Percentiles rank a stretch among this genome's conserved stretches.
These are phyloP conservation scores for Globisporangium takayamanum DNA, from an alignment of 352 stramenopile genomes.

Conservation along the genomic window DNA sequence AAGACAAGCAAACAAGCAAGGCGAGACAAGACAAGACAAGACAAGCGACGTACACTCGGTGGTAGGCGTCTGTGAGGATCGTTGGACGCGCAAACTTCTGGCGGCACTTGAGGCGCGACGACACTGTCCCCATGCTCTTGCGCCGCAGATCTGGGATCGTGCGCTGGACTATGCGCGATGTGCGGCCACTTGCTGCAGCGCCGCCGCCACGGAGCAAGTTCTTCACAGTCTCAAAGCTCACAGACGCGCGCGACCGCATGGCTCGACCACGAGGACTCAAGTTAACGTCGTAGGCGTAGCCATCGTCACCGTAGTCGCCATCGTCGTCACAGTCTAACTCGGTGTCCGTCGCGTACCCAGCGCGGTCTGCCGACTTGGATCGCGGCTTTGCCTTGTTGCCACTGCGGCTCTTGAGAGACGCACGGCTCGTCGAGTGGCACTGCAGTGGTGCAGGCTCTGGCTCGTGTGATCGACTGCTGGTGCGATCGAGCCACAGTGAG, in stretches of 20 bases:
- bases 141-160: slow-evolving; percentile 22
- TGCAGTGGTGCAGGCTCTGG: not conserved
- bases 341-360: slow-evolving; percentile 11
- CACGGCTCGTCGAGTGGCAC: slow-evolving; percentile 4
- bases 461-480: not conserved
- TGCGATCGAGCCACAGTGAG: slow-evolving; percentile 3
- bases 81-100: slow-evolving; percentile 58
- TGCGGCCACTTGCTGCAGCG: slow-evolving; percentile 6
- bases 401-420: slow-evolving; percentile 7
- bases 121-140: slow-evolving; percentile 58
- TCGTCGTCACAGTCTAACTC: slow-evolving; percentile 4
- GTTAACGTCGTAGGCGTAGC: not conserved
- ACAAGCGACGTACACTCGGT: slow-evolving; percentile 46
- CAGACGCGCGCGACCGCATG: slow-evolving; percentile 14
- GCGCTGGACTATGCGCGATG: slow-evolving; percentile 31
- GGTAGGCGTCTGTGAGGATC: slow-evolving; percentile 60
- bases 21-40: not conserved
- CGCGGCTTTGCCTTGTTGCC: slow-evolving; percentile 5
- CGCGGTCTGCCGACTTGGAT: slow-evolving; percentile 10
- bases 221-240: slow-evolving; percentile 56
- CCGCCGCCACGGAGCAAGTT: slow-evolving; percentile 51
- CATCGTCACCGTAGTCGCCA: not conserved
- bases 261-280: no score
- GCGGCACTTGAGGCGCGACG: slow-evolving; percentile 53
- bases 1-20: not conserved